A percentile compares a stretch with the other conserved stretches of the same genome.
These are phyloP conservation scores for Phytophthora chlamydospora DNA, from an alignment of 352 stramenopile genomes.

Conservation along the genomic window DNA sequence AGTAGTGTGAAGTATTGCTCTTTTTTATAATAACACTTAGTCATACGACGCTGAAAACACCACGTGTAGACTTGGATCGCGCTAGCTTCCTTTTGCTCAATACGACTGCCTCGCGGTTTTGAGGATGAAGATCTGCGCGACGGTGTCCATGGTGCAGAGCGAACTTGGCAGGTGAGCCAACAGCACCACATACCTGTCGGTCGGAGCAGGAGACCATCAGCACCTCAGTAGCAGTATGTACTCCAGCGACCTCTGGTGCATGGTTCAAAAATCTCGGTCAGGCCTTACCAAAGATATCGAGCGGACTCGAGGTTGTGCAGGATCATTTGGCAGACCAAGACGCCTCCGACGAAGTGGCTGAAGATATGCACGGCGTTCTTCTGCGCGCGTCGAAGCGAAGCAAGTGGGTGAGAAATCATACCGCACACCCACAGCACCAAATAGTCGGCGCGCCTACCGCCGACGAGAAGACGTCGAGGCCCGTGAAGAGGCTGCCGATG, in stretches of 20 bases:
- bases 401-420: neutral
- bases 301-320: constrained; percentile 43
- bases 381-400: constrained; percentile 21
- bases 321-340: constrained; percentile 63
- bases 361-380: constrained; percentile 58
- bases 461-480: constrained; percentile 57
- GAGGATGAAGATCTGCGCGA: constrained; percentile 37
- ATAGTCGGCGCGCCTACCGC: constrained; percentile 28
- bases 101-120: constrained; percentile 33
- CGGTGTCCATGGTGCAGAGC: constrained; percentile 38
- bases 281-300: constrained; percentile 60
- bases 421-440: neutral
- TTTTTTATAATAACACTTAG: constrained; percentile 52
- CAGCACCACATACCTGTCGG: constrained; percentile 41
- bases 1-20: constrained; percentile 50
- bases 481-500: constrained; percentile 41
- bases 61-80: no score
- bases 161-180: constrained; percentile 40
- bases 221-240: neutral
- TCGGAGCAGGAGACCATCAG: neutral
- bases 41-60: constrained; percentile 24
- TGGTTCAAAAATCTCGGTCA: neutral
- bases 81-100: neutral
- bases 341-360: constrained; percentile 66
- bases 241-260: neutral